Conservation (phyloP, 192 early-diverging fungal genomes). For the Linnemannia hyalina region DNA sequence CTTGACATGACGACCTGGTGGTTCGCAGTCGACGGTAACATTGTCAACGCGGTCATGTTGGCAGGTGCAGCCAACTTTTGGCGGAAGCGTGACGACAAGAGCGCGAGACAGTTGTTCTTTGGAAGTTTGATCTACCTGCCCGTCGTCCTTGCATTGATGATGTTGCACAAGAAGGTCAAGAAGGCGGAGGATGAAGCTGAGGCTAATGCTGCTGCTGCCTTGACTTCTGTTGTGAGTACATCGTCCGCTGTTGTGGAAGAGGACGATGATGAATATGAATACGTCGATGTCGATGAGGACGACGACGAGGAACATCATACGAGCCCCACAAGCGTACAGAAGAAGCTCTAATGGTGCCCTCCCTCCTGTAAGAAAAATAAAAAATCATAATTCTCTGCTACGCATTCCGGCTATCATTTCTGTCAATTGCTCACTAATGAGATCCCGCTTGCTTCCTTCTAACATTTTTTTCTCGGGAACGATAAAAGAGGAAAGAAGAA, state of each 20-base stretch:
- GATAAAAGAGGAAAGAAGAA: constrained; percentile 8
- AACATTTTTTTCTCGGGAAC: background rate
- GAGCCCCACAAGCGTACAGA: background rate
- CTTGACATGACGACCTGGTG: constrained; percentile 82
- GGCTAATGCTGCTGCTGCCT: background rate
- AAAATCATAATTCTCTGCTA: background rate
- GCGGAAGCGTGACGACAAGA: constrained; percentile 81
- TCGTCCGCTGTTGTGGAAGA: constrained; percentile 16
- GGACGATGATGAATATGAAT: constrained; percentile 55
- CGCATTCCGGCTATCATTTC: too few species aligned
- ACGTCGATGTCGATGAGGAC: constrained; percentile 52
- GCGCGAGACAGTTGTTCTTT: constrained; percentile 92
- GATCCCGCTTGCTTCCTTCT: background rate
- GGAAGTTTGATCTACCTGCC: constrained; percentile 91
- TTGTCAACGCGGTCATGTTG: constrained; percentile 83
- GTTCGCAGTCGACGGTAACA: constrained; percentile 82
- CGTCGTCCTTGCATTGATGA: constrained; percentile 85
- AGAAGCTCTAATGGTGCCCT: background rate
- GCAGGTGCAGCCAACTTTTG: constrained; percentile 84
- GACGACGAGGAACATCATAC: constrained; percentile 20
- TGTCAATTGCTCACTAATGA: background rate
- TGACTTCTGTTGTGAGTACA: background rate
- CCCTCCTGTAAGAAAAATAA: background rate
- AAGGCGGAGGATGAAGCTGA: constrained; percentile 12
- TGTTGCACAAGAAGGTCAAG: constrained; percentile 83